Evolutionary conservation across 208 protist species (phyloP), one percentile per base, ranked within the genome.

Genomic region (Phytomonas francai): DNA sequence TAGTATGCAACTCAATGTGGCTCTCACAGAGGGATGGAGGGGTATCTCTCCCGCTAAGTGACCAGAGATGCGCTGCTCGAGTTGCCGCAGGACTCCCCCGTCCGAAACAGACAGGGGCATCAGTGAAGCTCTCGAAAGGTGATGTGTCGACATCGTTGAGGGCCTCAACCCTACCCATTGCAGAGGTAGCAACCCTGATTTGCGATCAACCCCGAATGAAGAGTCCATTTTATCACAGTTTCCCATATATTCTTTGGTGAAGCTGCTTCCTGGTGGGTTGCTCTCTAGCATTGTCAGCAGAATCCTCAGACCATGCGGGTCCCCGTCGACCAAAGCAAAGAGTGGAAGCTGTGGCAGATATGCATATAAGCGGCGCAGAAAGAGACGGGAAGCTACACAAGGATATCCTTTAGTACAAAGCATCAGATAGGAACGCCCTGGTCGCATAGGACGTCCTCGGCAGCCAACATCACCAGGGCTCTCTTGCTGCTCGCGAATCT

Each of bases 401-500:
- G 89, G 89, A 68, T 95, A 95, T 3, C 89, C 89, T 45, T 82
- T 85, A 8, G 83, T 89, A 67, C 83, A 92, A 30, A 95, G 66
- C 31, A 93, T 80, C 25, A 65, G 30, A 36, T 60, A 74, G 32
- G 39, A 61, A 11, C 62, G 19, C 45, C 60, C 19, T 14, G 14
- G 36, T 39, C 25, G 49, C 12, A 9, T 16, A 0, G 3, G 9
- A 16, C 12, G 22, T 22, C 34, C 45, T 69, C 16, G 25, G 45
- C 58, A 5, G 36, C 57, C 49, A 51, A 4, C 42, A 22, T n/a
- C n/a, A 12, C 19, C n/a, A 6, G 30, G 32, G 31, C 59, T 14
- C 61, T 27, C 61, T 28, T 39, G 45, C 1, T 39, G 57, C 7
- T 57, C 56, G 3, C 59, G 63, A 14, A 70, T 33, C 12, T 65